Evolutionary conservation across 2,329 filamentous ascomycete genomes (phyloP), one percentile per base, ranked within the genome.

Genomic region (Pyricularia sp.): DNA sequence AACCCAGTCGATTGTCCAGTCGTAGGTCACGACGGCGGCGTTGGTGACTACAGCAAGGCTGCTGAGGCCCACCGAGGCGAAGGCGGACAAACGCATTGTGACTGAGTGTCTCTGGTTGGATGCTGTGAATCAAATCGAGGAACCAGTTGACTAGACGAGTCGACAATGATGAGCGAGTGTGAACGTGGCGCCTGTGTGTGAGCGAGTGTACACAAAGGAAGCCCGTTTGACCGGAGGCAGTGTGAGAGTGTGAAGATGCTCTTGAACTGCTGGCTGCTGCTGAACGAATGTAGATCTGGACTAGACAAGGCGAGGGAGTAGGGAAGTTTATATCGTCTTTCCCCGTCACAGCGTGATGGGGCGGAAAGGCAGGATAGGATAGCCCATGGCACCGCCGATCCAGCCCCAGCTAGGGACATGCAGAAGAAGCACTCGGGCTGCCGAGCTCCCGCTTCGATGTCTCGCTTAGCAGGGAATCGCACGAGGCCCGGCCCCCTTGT

Each of bases 1-100:
- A 3, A 82, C 79, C 80, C 80, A 82, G 9, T 76, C 79, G 61
- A 79, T 74, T 42, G 78, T 75, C 79, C 79, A 82, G 70, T 79
- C 72, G 70, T 77, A 78, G 3, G 75, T 76, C 23, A 81, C 76
- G 0, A 76, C 77, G 5, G 70, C 76, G 7, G 79, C 77, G 50
- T 69, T 70, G 65, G 72, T 73, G 30, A 72, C 33, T 10, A 71
- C 70, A 26, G 74, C 73, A 67, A 76, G 71, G 42, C 63, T 50
- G 50, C 69, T 68, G 70, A 73, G 55, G 36, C 71, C 31, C 23
- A 69, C 28, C 63, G 59, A 36, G 42, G 69, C n/a, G 20, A 69
- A 68, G 5, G 66, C 28, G 28, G 66, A 65, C 14, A 68, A 64
- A 59, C 61, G 66, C 68, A 69, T 69, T 61, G n/a, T 65, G 26